Evolutionary conservation across 2,329 filamentous ascomycete genomes (phyloP).

Genomic region (Monilinia polystroma): DNA sequence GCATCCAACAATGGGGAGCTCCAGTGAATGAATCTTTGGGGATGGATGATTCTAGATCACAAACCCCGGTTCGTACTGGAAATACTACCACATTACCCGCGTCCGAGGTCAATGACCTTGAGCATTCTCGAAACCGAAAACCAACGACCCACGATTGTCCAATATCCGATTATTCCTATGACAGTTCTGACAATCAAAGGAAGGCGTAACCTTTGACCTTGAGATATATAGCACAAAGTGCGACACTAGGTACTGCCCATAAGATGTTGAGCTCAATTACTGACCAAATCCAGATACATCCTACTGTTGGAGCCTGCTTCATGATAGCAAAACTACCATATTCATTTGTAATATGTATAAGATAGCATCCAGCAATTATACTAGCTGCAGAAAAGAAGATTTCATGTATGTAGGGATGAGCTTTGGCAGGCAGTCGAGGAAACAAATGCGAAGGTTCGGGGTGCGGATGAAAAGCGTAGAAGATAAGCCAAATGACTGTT

Average conservation of each 20-base stretch:
- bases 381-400: conserved; percentile 63
- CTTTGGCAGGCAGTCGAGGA: conserved; percentile 49
- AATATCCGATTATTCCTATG: neutral
- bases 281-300: conserved; percentile 90
- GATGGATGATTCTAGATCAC: neutral
- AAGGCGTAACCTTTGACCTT: conserved; percentile 35
- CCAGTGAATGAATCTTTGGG: neutral
- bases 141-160: neutral
- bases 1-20: conserved; percentile 5
- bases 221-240: conserved; percentile 34
- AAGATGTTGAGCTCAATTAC: conserved; percentile 79
- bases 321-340: conserved; percentile 83
- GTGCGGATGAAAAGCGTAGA: conserved; percentile 41
- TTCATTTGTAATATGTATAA: conserved; percentile 78
- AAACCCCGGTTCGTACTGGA: neutral
- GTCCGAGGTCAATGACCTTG: neutral
- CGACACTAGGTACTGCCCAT: conserved; percentile 59
- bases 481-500: conserved; percentile 42
- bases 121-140: neutral
- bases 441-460: conserved; percentile 49
- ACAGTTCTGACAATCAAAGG: conserved; percentile 25
- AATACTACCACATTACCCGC: neutral
- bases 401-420: conserved; percentile 53
- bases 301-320: conserved; percentile 86
- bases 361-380: conserved; percentile 67